Evolutionary conservation across 1,284 basidiomycete genomes (phyloP), one percentile per base, ranked within the genome.

Genomic region (Malassezia yamatoensis): DNA sequence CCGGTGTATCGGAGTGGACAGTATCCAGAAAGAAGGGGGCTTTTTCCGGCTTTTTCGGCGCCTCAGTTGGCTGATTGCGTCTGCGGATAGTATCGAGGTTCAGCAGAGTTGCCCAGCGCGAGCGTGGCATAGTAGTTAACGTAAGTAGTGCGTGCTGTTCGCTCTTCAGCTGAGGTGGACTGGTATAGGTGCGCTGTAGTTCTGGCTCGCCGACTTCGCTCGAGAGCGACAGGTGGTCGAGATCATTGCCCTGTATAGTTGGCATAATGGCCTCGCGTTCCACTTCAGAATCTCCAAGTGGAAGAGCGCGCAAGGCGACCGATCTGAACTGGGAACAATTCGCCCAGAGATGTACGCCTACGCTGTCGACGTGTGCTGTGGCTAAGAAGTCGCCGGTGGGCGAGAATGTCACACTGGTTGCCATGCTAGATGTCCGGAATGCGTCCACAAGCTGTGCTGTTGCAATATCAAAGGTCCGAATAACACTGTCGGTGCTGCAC

Each of bases 331-430:
- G 93, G 15, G 90, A 88, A 54, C 90, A 84, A 76, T 99, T 98
- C 18, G 90, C 89, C 90, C 94, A 99, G 12, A 99, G 81, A 74
- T 87, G 91, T 5, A 99, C 82, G 5, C 91, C 94, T 42, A 96
- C 85, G 57, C 85, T 90, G 70, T 94, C 91, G 3, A 93, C 84
- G 75, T 99, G 94, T 0, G 88, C 81, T 2, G 91, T 94, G 0
- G 94, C 94, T 54, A 99, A 77, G 77, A 99, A 98, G 75, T 98
- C 94, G 56, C 87, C 86, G 0, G 89, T 87, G 0, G 94, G 94
- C 0, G 90, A 96, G 74, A 98, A 94, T 0, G 88, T 81, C 18
- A 99, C 76, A 66, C 85, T 89, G 0, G 89, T 93, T 2, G 91
- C 89, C 16, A 94, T 83, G 60, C 85, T 89, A n/a, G 86, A 78